Evolutionary conservation across 805 yeast species (phyloP), one percentile per base, ranked within the genome.

Genomic region (Monosporozyma servazzii): DNA sequence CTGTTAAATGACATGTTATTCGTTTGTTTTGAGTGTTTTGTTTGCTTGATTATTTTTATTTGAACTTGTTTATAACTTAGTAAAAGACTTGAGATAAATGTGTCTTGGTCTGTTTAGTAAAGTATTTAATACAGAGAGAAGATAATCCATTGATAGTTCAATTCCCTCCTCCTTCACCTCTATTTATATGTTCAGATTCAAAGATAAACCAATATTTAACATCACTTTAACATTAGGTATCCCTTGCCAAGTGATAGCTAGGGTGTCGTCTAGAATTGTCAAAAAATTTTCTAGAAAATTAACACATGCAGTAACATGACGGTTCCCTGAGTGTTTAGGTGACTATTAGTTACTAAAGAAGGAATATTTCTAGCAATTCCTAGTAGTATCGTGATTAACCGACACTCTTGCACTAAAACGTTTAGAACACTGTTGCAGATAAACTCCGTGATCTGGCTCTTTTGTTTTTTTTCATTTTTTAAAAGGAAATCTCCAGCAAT

Each of bases 1-100:
- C 71, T 65, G 63, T 66, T 64, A 54, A 61, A 67, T 40, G 71
- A 61, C 71, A 67, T 68, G 25, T 30, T 45, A 27, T n/a, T 13
- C 15, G 21, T 10, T 48, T 48, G 25, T 27, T 41, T 50, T 36
- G 8, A 36, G 18, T 36, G 20, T 30, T 25, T 25, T 17, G 6
- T 11, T 37, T 37, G 41, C 6, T 37, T 33, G 13, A 15, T 9
- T 11, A 10, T 30, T 30, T 30, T 33, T 33, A 4, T 33, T 33
- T 33, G 37, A 33, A 17, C 15, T 33, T 33, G 37, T 33, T 33
- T 33, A 37, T 18, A 37, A 37, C 41, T 37, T 37, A 18, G 3
- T 37, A 37, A 17, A 37, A 18, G 18, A 17, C 15, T 37, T 37
- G 13, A 17, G 8, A 18, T 17, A 37, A 37, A 17, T 37, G 23